Conservation (phyloP, 2,329 filamentous ascomycete genomes). For the Colletotrichum magnum region DNA sequence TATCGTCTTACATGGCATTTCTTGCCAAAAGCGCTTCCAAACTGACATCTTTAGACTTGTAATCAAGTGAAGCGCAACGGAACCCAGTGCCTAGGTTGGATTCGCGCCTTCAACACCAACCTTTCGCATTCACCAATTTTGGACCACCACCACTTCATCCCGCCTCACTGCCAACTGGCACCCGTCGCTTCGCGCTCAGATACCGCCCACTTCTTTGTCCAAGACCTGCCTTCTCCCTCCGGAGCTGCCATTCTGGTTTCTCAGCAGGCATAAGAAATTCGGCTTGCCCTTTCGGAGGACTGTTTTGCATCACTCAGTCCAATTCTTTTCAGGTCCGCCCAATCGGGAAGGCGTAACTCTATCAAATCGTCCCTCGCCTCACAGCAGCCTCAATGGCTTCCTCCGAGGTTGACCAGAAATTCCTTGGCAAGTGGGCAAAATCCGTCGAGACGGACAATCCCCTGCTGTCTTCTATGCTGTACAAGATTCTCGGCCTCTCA, state of each 20-base stretch:
- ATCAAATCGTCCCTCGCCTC: background rate
- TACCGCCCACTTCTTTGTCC: background rate
- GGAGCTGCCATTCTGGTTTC: background rate
- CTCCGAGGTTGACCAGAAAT: conserved; percentile 97
- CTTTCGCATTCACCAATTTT: background rate
- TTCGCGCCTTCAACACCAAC: background rate
- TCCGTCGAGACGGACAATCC: conserved; percentile 83
- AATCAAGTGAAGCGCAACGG: conserved; percentile 2
- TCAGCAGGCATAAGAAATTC: background rate
- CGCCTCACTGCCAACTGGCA: background rate
- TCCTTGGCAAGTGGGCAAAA: conserved; percentile 89
- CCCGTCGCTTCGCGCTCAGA: background rate
- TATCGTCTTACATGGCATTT: background rate
- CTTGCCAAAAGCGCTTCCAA: background rate
- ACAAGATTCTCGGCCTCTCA: conserved; percentile 91
- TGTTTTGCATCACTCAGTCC: background rate
- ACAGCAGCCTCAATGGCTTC: conserved; percentile 80
- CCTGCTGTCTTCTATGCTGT: conserved; percentile 85
- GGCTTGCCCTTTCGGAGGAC: background rate
- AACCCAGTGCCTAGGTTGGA: background rate
- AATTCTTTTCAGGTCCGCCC: no score
- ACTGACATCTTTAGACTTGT: conserved; percentile 14
- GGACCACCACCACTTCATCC: background rate
- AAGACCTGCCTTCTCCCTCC: background rate
- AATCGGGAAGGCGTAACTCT: background rate